phyloP scores from a whole-genome alignment of 805 yeast species.

The Ogataea paraovalis region DNA sequence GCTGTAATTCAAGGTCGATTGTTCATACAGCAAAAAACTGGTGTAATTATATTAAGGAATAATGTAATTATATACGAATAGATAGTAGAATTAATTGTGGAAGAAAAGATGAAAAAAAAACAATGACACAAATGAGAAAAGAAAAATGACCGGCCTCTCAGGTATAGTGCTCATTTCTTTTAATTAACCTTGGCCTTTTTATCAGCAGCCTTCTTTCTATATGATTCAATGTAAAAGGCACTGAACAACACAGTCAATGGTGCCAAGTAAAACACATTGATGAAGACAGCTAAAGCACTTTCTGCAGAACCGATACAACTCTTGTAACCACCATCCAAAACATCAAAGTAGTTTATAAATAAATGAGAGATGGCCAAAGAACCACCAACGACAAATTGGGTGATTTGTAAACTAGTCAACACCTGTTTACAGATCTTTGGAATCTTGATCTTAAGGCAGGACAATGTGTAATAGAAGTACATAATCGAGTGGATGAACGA shows the following conservation, averaged over 20 bases:
- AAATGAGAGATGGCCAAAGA: slow-evolving; percentile 61
- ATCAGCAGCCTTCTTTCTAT: slow-evolving; percentile 28
- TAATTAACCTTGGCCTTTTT: neutral
- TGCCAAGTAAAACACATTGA: slow-evolving; percentile 61
- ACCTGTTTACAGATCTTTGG: slow-evolving; percentile 54
- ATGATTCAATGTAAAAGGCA: slow-evolving; percentile 60
- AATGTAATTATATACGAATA: too few species aligned
- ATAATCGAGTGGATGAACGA: slow-evolving; percentile 73
- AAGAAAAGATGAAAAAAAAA: too few species aligned
- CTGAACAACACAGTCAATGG: slow-evolving; percentile 66
- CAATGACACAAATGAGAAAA: too few species aligned
- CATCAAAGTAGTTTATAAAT: slow-evolving; percentile 56
- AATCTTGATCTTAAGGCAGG: slow-evolving; percentile 54
- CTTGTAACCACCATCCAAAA: slow-evolving; percentile 36
- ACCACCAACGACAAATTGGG: slow-evolving; percentile 68
- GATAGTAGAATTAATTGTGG: too few species aligned
- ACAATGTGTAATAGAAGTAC: slow-evolving; percentile 65
- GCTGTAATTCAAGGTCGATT: too few species aligned
- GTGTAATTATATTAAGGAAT: too few species aligned
- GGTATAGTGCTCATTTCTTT: too few species aligned
- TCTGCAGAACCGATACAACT: slow-evolving; percentile 55
- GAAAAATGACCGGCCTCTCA: too few species aligned
- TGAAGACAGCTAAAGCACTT: slow-evolving; percentile 56
- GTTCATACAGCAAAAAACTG: too few species aligned
- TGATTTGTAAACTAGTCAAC: slow-evolving; percentile 63